Evolutionary conservation across 306 rosid species (phyloP), one percentile per base, ranked within the genome.

Genomic region (Fragaria vesca): DNA sequence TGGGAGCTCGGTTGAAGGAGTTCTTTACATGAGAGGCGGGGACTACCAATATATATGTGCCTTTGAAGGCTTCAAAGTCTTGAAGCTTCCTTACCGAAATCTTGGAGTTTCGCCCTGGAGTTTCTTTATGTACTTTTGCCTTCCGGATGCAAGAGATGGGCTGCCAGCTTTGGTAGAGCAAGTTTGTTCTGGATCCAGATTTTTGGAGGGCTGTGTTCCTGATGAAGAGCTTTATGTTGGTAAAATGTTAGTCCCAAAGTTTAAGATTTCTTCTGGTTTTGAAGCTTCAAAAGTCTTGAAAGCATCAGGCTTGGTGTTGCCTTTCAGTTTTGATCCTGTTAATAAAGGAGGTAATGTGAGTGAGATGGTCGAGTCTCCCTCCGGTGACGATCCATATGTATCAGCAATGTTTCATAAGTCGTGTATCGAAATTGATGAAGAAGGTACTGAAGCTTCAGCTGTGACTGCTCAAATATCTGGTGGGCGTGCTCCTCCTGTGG

Each of bases 361-460:
- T 16, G 69, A 77, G 32, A 69, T 69, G 32, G 36, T 78, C 32
- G 80, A 78, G 36, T 52, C 48, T 74, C 73, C 63, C 0, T 18
- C 4, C 7, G 67, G 81, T 24, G 47, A 38, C 11, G 16, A 60
- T 0, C 36, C 75, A 17, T 66, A 1, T 26, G 73, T 82, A 38
- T 47, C 77, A 28, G 40, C 24, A 1, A 67, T 83, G 46, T 69
- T 74, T 12, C 86, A 83, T 66, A 74, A 74, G 28, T 72, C 80
- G 0, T 65, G 20, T 52, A 62, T 83, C 1, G 76, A 71, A 40
- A 79, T 83, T 0, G 42, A 83, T 28, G 83, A 83, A 66, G 72
- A 30, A 30, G 82, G 86, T 40, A 82, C 82, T 0, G 82, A 71
- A 71, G 82, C 75, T 12, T 67, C 83, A 0, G 69, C 75, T 74